These are phyloP conservation scores for Pestalotiopsis sp. DNA, from an alignment of 2,329 filamentous ascomycete species.

Conservation along the genomic window DNA sequence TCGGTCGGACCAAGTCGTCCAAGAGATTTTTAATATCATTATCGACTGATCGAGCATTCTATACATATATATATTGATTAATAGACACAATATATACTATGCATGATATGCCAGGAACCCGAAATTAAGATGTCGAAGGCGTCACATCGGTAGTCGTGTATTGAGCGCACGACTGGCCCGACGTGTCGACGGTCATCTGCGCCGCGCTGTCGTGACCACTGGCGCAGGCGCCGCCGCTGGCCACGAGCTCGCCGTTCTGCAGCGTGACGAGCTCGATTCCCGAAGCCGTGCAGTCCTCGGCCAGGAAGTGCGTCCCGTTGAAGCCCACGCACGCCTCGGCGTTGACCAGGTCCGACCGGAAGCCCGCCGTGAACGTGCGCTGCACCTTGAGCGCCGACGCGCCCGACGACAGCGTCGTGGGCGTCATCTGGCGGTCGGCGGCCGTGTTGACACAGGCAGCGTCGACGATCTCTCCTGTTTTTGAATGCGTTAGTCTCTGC, in stretches of 20 bases:
- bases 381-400: slow-evolving; percentile 38
- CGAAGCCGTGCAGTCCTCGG: slow-evolving; percentile 35
- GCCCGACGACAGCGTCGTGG: slow-evolving; percentile 32
- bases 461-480: slow-evolving; percentile 42
- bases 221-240: slow-evolving; percentile 34
- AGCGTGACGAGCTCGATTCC: slow-evolving; percentile 29
- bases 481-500: neutral
- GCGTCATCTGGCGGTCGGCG: slow-evolving; percentile 42
- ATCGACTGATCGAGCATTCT: neutral
- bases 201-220: slow-evolving; percentile 35
- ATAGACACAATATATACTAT: neutral
- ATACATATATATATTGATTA: neutral
- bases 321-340: slow-evolving; percentile 41
- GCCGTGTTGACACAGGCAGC: slow-evolving; percentile 39
- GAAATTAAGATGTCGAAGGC: slow-evolving; percentile 15
- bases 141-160: slow-evolving; percentile 32
- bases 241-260: slow-evolving; percentile 27
- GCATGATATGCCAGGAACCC: neutral
- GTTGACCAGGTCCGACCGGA: slow-evolving; percentile 39
- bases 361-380: slow-evolving; percentile 37
- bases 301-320: slow-evolving; percentile 39
- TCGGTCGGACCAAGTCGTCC: neutral
- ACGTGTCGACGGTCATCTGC: slow-evolving; percentile 32
- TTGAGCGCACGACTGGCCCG: slow-evolving; percentile 30
- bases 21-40: neutral